phyloP scores from a whole-genome alignment of 331 rosid genomes.

The Rhamnella rubrinervis region DNA sequence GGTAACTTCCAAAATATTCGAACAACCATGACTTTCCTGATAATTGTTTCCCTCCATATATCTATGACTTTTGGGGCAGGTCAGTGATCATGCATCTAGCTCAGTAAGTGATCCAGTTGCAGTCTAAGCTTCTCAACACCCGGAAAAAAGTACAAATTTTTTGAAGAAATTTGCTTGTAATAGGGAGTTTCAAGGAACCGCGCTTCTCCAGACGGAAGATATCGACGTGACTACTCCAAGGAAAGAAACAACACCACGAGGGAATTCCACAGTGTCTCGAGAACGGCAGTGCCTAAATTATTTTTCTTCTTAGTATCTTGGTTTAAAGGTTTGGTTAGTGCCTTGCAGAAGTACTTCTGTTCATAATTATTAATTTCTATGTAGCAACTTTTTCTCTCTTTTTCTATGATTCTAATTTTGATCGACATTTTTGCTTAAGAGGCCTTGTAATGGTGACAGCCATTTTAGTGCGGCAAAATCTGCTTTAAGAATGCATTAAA shows the following conservation, averaged over 20 bases:
- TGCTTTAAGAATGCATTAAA: too few species aligned
- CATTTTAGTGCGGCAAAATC: background rate
- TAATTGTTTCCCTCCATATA: slow-evolving; percentile 14
- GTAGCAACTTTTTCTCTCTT: slow-evolving; percentile 19
- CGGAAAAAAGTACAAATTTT: slow-evolving; percentile 29
- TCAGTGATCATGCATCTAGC: slow-evolving; percentile 55
- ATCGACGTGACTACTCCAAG: slow-evolving; percentile 9
- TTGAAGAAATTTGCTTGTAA: slow-evolving; percentile 65
- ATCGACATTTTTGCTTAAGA: slow-evolving; percentile 20
- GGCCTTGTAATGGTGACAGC: slow-evolving; percentile 1
- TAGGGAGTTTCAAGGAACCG: slow-evolving; percentile 47
- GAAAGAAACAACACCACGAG: slow-evolving; percentile 26
- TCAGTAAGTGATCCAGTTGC: slow-evolving; percentile 78
- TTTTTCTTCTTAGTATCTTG: slow-evolving; percentile 30
- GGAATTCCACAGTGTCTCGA: slow-evolving; percentile 23
- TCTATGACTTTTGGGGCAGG: slow-evolving; percentile 53
- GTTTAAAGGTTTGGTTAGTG: slow-evolving; percentile 30
- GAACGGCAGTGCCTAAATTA: slow-evolving; percentile 25
- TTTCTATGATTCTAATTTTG: slow-evolving; percentile 20
- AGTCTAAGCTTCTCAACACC: slow-evolving; percentile 56
- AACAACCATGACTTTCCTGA: background rate
- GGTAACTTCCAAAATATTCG: too few species aligned
- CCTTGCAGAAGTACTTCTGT: slow-evolving; percentile 32
- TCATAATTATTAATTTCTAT: slow-evolving; percentile 21
- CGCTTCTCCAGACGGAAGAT: slow-evolving; percentile 37